Evolutionary conservation across 2,329 filamentous ascomycete species (phyloP).

Genomic region (Fusarium chaquense): DNA sequence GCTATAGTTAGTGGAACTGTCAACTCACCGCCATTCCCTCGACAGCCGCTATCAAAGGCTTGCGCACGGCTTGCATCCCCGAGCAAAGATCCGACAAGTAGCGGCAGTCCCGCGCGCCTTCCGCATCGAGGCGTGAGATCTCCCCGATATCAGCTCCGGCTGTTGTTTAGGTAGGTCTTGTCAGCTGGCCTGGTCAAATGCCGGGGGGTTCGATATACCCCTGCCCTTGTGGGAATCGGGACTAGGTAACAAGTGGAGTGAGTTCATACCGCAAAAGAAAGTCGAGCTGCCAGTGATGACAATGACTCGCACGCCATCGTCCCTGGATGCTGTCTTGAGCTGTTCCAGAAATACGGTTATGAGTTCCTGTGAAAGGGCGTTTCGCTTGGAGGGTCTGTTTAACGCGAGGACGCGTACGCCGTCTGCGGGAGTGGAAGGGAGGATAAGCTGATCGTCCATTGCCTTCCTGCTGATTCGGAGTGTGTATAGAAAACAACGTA

Average conservation of each 20-base stretch:
- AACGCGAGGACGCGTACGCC: constrained; percentile 62
- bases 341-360: constrained; percentile 58
- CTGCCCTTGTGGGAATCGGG: neutral
- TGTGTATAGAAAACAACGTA: neutral
- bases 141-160: constrained; percentile 54
- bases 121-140: constrained; percentile 52
- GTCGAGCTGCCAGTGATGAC: constrained; percentile 54
- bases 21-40: constrained; percentile 62
- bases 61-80: constrained; percentile 53
- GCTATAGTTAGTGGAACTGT: neutral
- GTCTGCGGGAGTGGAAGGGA: constrained; percentile 46
- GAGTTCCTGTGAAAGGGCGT: constrained; percentile 66
- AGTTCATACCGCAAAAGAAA: constrained; percentile 53
- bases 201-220: constrained; percentile 16
- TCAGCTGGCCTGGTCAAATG: constrained; percentile 29
- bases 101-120: constrained; percentile 49
- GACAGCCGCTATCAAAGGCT: constrained; percentile 63
- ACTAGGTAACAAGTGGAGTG: neutral
- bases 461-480: neutral
- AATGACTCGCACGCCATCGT: constrained; percentile 52
- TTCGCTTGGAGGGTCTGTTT: constrained; percentile 67
- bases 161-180: constrained; percentile 25
- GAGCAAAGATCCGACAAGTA: constrained; percentile 58
- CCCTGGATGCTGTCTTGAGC: constrained; percentile 42
- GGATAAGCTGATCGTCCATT: constrained; percentile 41